A percentile compares a stretch with the other conserved stretches of the same genome.
Evolutionary conservation across 768 basidiomycete genomes (phyloP).

Genomic region (Fibroporia radiculosa): DNA sequence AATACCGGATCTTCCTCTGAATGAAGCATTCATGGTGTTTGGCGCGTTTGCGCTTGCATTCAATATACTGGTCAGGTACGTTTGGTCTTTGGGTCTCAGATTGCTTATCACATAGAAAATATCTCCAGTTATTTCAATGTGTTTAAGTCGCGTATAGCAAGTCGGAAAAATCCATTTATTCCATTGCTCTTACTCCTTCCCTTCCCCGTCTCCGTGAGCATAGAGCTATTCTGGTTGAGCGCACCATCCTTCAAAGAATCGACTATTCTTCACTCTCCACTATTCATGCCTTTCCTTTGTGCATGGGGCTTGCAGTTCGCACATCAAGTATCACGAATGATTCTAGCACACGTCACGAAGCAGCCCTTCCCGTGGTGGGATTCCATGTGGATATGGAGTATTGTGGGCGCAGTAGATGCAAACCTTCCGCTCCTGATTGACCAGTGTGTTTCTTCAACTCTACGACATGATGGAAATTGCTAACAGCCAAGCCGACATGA

Average conservation of each 20-base stretch:
- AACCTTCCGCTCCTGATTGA: slow-evolving; percentile 64
- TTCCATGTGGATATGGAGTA: slow-evolving; percentile 77
- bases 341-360: slow-evolving; percentile 86
- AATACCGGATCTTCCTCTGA: slow-evolving; percentile 66
- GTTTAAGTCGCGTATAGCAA: slow-evolving; percentile 42
- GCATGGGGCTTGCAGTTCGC: slow-evolving; percentile 93
- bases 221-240: slow-evolving; percentile 81
- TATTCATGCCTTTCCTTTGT: slow-evolving; percentile 82
- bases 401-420: slow-evolving; percentile 74
- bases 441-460: slow-evolving; percentile 35
- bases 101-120: neutral
- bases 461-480: neutral
- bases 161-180: slow-evolving; percentile 31
- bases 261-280: slow-evolving; percentile 64
- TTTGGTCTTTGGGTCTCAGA: neutral
- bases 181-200: slow-evolving; percentile 78
- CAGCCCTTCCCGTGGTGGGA: slow-evolving; percentile 82
- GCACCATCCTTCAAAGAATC: slow-evolving; percentile 55
- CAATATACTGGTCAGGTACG: slow-evolving; percentile 71
- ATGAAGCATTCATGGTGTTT: slow-evolving; percentile 85
- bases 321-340: slow-evolving; percentile 87
- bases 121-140: slow-evolving; percentile 71
- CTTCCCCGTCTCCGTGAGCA: slow-evolving; percentile 58
- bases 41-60: slow-evolving; percentile 59
- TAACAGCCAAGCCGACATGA: no score